Conservation (phyloP, 306 rosid species). For the Canavalia gladiata region DNA sequence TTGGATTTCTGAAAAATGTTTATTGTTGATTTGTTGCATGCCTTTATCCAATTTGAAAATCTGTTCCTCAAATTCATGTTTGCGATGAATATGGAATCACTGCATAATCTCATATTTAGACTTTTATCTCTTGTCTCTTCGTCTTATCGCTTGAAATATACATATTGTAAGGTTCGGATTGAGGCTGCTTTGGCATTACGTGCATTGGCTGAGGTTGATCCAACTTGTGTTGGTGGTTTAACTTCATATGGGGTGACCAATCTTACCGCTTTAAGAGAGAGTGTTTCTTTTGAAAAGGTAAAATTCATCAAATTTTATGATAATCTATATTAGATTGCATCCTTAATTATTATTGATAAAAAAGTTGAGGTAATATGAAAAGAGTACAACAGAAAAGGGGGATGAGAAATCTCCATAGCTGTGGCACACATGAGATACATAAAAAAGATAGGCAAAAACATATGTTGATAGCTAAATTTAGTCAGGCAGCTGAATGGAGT, state of each 20-base stretch:
- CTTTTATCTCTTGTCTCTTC: conserved; percentile 32
- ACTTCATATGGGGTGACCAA: conserved; percentile 91
- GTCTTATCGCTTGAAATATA: conserved; percentile 37
- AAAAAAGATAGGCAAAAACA: conserved; percentile 26
- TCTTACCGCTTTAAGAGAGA: conserved; percentile 90
- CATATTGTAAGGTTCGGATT: conserved; percentile 78
- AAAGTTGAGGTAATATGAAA: conserved; percentile 13
- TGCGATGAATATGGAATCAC: conserved; percentile 26
- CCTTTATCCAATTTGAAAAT: conserved; percentile 38
- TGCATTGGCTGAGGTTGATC: conserved; percentile 94
- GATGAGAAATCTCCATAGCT: conserved; percentile 17
- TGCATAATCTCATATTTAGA: conserved; percentile 8
- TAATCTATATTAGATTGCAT: conserved; percentile 28
- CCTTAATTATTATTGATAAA: conserved; percentile 13
- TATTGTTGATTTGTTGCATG: conserved; percentile 26
- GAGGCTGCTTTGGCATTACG: conserved; percentile 95
- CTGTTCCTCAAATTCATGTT: conserved; percentile 30
- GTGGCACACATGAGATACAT: conserved; percentile 14
- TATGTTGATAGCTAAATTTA: conserved; percentile 20
- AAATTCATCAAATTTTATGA: conserved; percentile 38
- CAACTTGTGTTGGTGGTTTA: conserved; percentile 96
- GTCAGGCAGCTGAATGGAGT: conserved; percentile 1
- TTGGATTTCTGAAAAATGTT: conserved; percentile 23
- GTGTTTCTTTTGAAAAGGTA: conserved; percentile 93
- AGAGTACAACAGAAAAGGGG: neutral